phyloP scores from a whole-genome alignment of 805 yeast species.

The Candida xiaguanensis region DNA sequence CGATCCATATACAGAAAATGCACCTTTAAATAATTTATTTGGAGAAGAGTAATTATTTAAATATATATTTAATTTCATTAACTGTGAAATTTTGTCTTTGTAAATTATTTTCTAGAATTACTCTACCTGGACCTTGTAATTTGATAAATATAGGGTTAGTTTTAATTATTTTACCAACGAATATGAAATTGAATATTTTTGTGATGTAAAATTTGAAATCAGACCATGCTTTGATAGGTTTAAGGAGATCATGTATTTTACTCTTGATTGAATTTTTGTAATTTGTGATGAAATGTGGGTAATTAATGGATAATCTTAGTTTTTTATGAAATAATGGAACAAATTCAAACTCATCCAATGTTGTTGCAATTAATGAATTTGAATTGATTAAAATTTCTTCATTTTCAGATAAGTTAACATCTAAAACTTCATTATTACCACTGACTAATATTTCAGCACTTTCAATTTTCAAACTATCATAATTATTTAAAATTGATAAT shows the following conservation, averaged over 20 bases:
- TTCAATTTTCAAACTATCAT: constrained; percentile 27
- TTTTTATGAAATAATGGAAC: constrained; percentile 5
- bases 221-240: too few species aligned
- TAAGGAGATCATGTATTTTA: too few species aligned
- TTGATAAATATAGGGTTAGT: constrained; percentile 1
- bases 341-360: constrained; percentile 3
- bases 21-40: constrained; percentile 59
- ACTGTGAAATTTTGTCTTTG: background rate
- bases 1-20: constrained; percentile 69
- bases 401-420: constrained; percentile 26
- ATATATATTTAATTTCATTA: constrained; percentile 3
- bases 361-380: constrained; percentile 34
- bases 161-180: constrained; percentile 2
- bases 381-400: constrained; percentile 41
- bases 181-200: too few species aligned
- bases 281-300: background rate
- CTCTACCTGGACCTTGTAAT: constrained; percentile 4
- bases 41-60: constrained; percentile 34
- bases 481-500: constrained; percentile 14
- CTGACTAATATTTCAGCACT: constrained; percentile 39
- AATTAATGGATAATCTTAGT: background rate
- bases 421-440: constrained; percentile 37
- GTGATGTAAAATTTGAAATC: too few species aligned
- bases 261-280: background rate
- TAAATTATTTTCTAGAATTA: background rate